Conservation (phyloP, 192 early-diverging fungal genomes). For the Coemansia sp. region DNA sequence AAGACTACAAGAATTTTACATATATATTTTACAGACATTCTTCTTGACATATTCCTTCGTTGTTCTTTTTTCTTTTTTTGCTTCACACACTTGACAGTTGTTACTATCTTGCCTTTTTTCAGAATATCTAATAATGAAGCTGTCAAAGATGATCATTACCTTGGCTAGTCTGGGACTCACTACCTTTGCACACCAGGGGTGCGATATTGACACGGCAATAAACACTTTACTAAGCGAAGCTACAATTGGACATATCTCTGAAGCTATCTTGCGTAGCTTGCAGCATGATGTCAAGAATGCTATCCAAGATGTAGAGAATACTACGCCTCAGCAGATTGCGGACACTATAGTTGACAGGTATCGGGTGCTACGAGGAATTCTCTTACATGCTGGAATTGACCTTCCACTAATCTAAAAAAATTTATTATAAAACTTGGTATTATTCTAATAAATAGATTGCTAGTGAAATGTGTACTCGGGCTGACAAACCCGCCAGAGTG, state of each 20-base stretch:
- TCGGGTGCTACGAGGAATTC: slow-evolving; percentile 20
- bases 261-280: slow-evolving; percentile 20
- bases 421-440: neutral
- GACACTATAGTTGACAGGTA: slow-evolving; percentile 32
- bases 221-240: slow-evolving; percentile 20
- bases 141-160: neutral
- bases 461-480: slow-evolving; percentile 11
- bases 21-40: neutral
- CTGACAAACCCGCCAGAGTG: slow-evolving; percentile 10
- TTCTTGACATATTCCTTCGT: slow-evolving; percentile 1
- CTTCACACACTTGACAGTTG: neutral
- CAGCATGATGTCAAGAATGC: slow-evolving; percentile 22
- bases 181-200: slow-evolving; percentile 26
- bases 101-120: neutral
- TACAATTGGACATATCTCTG: slow-evolving; percentile 26
- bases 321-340: slow-evolving; percentile 14
- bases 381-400: slow-evolving; percentile 17
- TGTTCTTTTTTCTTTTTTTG: slow-evolving; percentile 1
- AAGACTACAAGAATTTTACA: neutral
- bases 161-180: neutral
- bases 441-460: slow-evolving; percentile 1
- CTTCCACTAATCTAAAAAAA: slow-evolving; percentile 19
- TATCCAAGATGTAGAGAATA: slow-evolving; percentile 11
- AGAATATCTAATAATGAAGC: slow-evolving; percentile 6
- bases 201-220: slow-evolving; percentile 28